Base-by-base conservation (phyloP, 768 basidiomycete genomes). In the Leucogyrophana mollusca region DNA sequence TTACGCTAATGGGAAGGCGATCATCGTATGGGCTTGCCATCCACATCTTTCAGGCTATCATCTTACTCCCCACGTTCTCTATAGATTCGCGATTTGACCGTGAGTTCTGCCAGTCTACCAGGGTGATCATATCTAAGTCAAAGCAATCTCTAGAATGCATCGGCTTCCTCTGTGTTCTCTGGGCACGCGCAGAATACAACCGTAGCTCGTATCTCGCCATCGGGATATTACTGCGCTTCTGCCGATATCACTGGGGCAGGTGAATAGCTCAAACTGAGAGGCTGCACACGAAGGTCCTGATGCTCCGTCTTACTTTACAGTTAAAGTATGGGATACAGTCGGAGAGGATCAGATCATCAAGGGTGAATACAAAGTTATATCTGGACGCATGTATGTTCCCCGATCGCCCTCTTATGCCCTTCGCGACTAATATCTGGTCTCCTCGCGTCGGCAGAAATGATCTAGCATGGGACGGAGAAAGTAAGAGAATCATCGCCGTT, bases 381-480 rank as follows among this genome's bases (percentile, higher is more conserved):
- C 82, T 7, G 90, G 89, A 3, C 76, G 75, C 43, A 76, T 93
- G 90, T 91, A 62, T 50, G 64, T 49, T 25, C 17, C 18, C 16
- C n/a, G 17, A 4, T 34, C 22, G n/a, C n/a, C n/a, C n/a, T n/a
- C 11, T 7, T 32, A 20, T n/a, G 25, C 3, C 7, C 16, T 9
- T 33, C n/a, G 22, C 22, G 10, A 35, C 18, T 2, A 34, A 38
- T 34, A 9, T n/a, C 7, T 34, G 36, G 13, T 25, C 9, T 34
- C 9, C 40, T 14, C 36, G 9, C 46, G 11, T n/a, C 36, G 23
- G 13, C 54, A 92, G 94, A 54, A 94, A 94, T 56, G 95, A 97
- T 67, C 78, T 98, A 17, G 87, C 86, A 9, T 98, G 95, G 95
- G 95, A 97, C 58, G 89, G 88, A 1, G 95, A 97, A 65, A 91